These are phyloP conservation scores for Leptographium wingfieldii DNA, from an alignment of 2,329 filamentous ascomycete species.

Conservation along the genomic window DNA sequence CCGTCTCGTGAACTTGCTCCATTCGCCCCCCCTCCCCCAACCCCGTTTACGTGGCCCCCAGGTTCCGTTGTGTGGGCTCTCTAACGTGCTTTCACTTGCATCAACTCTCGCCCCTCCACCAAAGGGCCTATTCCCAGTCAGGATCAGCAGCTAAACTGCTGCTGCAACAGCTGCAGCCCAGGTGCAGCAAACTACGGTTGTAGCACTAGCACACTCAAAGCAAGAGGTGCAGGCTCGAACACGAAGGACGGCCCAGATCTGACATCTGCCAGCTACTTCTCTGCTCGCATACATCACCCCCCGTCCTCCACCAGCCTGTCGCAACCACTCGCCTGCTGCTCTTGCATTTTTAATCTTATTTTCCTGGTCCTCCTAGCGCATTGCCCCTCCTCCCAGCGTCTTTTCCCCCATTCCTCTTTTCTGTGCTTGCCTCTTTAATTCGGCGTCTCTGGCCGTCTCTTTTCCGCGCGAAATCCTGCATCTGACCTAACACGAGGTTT, in stretches of 20 bases:
- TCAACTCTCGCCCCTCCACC: background rate
- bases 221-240: background rate
- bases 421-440: background rate
- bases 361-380: conserved; percentile 2
- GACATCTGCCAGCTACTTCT: conserved; percentile 6
- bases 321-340: background rate
- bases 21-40: background rate
- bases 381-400: conserved; percentile 2
- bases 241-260: conserved; percentile 5
- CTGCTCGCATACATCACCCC: conserved; percentile 2
- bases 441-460: background rate
- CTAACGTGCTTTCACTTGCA: conserved; percentile 5
- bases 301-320: conserved; percentile 3
- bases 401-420: background rate
- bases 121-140: conserved; percentile 1
- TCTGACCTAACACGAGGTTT: conserved; percentile 21
- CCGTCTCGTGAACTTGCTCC: background rate
- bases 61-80: conserved; percentile 2
- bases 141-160: conserved; percentile 6
- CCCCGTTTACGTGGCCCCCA: background rate
- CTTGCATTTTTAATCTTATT: conserved; percentile 1
- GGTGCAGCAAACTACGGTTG: background rate
- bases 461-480: conserved; percentile 14
- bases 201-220: conserved; percentile 1
- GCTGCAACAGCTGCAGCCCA: background rate